Evolutionary conservation across 1,139 yeast genomes (phyloP).

Genomic region (Saccharomycopsis crataegensis): DNA sequence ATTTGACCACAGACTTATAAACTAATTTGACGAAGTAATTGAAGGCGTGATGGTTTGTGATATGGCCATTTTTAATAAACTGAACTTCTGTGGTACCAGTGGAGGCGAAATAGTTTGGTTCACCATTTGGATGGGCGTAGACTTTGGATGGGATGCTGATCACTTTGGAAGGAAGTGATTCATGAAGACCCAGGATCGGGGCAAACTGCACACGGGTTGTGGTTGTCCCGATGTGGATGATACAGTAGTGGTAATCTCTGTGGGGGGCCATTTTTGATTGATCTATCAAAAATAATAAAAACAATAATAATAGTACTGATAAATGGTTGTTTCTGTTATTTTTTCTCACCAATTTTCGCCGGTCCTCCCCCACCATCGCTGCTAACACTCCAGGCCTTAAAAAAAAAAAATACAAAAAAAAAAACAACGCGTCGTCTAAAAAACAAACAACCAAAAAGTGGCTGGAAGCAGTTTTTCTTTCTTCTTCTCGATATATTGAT

Average conservation of each 20-base stretch:
- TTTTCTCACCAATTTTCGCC: background rate
- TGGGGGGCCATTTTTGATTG: slow-evolving; percentile 45
- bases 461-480: too few species aligned
- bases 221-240: slow-evolving; percentile 77
- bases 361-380: background rate
- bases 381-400: background rate
- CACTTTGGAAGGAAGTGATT: slow-evolving; percentile 70
- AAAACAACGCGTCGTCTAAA: too few species aligned
- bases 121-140: slow-evolving; percentile 42
- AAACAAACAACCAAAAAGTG: too few species aligned
- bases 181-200: slow-evolving; percentile 38
- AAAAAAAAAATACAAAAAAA: too few species aligned
- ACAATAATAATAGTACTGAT: background rate
- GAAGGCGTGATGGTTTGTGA: slow-evolving; percentile 64
- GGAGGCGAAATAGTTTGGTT: slow-evolving; percentile 27
- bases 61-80: slow-evolving; percentile 60
- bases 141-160: slow-evolving; percentile 71
- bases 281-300: background rate
- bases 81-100: slow-evolving; percentile 39
- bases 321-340: background rate
- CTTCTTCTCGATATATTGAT: too few species aligned
- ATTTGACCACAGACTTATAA: slow-evolving; percentile 47
- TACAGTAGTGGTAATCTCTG: slow-evolving; percentile 36
- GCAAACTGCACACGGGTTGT: slow-evolving; percentile 76
- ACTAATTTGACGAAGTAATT: slow-evolving; percentile 57